A percentile compares a stretch with the other conserved stretches of the same genome.
These are phyloP conservation scores for Suillus tomentosus DNA, from an alignment of 768 basidiomycete genomes.

Conservation along the genomic window DNA sequence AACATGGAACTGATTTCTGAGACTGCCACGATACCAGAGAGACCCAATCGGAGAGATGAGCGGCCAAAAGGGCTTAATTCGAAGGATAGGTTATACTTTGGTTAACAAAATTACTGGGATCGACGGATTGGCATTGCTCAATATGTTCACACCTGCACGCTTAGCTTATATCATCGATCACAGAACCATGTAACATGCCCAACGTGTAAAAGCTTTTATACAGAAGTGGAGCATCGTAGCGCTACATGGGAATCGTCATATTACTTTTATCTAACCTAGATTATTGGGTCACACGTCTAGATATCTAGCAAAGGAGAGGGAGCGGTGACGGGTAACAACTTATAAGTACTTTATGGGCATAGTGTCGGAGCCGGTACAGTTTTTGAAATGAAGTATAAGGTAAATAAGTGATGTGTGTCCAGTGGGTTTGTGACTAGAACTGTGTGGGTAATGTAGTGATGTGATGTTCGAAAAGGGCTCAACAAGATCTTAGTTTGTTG, in stretches of 20 bases:
- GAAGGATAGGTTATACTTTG: conserved; percentile 45
- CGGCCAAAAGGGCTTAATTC: conserved; percentile 28
- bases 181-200: conserved; percentile 1
- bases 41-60: conserved; percentile 12
- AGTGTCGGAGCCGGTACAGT: conserved; percentile 8
- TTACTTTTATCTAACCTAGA: conserved; percentile 13
- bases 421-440: not conserved
- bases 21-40: conserved; percentile 17
- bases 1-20: conserved; percentile 38
- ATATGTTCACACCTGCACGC: not conserved
- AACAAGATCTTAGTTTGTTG: conserved; percentile 14
- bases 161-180: conserved; percentile 1
- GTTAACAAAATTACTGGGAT: conserved; percentile 26
- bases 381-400: conserved; percentile 15
- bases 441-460: not conserved
- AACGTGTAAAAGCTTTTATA: not conserved
- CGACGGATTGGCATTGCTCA: conserved; percentile 4
- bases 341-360: conserved; percentile 13
- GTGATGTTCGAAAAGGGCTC: conserved; percentile 12
- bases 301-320: conserved; percentile 19
- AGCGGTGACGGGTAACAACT: conserved; percentile 9
- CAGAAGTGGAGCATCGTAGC: conserved; percentile 2
- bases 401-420: conserved; percentile 10
- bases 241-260: conserved; percentile 18
- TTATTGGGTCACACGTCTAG: conserved; percentile 16